Conservation (phyloP, 805 yeast genomes). For the Nakazawaea anatomiae region DNA sequence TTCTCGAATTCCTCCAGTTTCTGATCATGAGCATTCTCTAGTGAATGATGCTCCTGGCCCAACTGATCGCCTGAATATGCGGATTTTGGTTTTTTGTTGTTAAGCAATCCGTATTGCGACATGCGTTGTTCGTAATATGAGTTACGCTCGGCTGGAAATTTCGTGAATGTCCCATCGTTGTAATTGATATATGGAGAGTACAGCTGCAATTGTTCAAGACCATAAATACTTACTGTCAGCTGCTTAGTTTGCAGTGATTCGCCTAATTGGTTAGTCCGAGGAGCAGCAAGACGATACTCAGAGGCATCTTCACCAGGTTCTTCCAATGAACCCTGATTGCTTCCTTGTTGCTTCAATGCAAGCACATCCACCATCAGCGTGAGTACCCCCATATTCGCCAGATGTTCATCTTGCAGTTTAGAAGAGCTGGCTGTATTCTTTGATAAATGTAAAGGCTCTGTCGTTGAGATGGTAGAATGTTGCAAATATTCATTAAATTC, state of each 20-base stretch:
- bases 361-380: slow-evolving; percentile 3
- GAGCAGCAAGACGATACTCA: neutral
- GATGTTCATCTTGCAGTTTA: too few relatives aligned
- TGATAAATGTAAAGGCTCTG: slow-evolving; percentile 1
- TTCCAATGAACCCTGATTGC: neutral
- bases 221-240: slow-evolving; percentile 6
- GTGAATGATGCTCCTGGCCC: neutral
- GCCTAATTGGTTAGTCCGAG: neutral
- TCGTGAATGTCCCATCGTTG: slow-evolving; percentile 7
- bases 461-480: slow-evolving; percentile 5
- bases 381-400: neutral
- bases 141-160: slow-evolving; percentile 2
- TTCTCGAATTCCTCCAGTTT: neutral
- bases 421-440: too few relatives aligned
- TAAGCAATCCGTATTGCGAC: neutral
- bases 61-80: too few relatives aligned
- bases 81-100: too few relatives aligned
- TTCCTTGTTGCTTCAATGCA: neutral
- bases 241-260: neutral
- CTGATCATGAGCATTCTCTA: neutral
- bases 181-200: slow-evolving; percentile 10
- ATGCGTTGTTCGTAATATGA: neutral
- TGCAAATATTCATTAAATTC: slow-evolving; percentile 5
- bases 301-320: neutral
- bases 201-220: slow-evolving; percentile 9